phyloP scores from a whole-genome alignment of 2,329 filamentous ascomycete species.

The Diaporthe destruens region DNA sequence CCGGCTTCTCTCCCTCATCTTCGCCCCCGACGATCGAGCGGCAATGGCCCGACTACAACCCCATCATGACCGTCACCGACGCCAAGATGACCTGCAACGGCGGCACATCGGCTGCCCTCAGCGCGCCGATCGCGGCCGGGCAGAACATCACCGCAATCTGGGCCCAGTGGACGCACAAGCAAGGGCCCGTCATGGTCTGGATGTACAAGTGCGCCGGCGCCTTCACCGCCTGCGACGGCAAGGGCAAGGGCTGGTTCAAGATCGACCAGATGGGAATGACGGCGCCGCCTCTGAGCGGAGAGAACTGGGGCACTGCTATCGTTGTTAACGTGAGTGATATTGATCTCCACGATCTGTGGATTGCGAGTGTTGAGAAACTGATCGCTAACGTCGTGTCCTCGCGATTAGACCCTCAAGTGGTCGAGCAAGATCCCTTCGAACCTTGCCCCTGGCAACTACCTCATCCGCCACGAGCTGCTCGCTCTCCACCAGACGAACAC shows the following conservation, averaged over 20 bases:
- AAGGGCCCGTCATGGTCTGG: slow-evolving; percentile 71
- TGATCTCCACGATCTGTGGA: too few relatives aligned
- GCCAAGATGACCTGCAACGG: slow-evolving; percentile 68
- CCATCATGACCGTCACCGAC: slow-evolving; percentile 62
- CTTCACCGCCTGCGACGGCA: slow-evolving; percentile 64
- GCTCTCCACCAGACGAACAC: slow-evolving; percentile 66
- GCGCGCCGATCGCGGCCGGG: slow-evolving; percentile 61
- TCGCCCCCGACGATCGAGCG: slow-evolving; percentile 67
- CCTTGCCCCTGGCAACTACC: slow-evolving; percentile 66
- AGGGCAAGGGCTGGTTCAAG: slow-evolving; percentile 69
- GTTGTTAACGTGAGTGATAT: slow-evolving; percentile 51
- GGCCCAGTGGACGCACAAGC: slow-evolving; percentile 69
- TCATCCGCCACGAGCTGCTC: slow-evolving; percentile 69
- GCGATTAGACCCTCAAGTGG: slow-evolving; percentile 56
- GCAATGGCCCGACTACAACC: slow-evolving; percentile 70
- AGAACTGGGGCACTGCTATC: slow-evolving; percentile 62
- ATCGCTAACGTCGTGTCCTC: background rate
- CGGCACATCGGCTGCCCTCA: slow-evolving; percentile 60
- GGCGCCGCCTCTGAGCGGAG: slow-evolving; percentile 57
- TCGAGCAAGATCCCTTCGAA: slow-evolving; percentile 62
- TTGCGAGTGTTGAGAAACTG: too few relatives aligned
- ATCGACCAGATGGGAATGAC: slow-evolving; percentile 66
- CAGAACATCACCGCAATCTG: slow-evolving; percentile 62
- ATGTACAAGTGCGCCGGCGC: slow-evolving; percentile 64
- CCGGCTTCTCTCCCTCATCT: slow-evolving; percentile 62